These are phyloP conservation scores for Lachancea sp. DNA, from an alignment of 805 yeast species.

Conservation along the genomic window DNA sequence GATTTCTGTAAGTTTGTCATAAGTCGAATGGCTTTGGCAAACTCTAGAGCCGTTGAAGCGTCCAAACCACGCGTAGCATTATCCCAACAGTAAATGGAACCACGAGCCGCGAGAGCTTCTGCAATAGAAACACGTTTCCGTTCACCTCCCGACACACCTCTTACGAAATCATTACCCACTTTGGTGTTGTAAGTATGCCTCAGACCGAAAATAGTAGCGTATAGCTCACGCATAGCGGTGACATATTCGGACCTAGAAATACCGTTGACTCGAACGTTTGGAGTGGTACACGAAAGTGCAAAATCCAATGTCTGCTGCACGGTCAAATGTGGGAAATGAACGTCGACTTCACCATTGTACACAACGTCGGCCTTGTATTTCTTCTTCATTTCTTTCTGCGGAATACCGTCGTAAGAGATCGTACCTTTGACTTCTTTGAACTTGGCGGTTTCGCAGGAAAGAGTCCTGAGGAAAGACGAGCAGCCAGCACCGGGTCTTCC, in stretches of 20 bases:
- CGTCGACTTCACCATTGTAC: slow-evolving; percentile 58
- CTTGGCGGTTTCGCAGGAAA: slow-evolving; percentile 50
- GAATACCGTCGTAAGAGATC: slow-evolving; percentile 55
- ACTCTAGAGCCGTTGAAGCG: slow-evolving; percentile 68
- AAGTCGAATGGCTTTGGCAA: slow-evolving; percentile 51
- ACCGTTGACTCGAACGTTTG: slow-evolving; percentile 45
- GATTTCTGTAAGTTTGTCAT: slow-evolving; percentile 44
- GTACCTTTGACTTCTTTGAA: slow-evolving; percentile 46
- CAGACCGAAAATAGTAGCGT: slow-evolving; percentile 44
- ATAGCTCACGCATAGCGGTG: slow-evolving; percentile 34
- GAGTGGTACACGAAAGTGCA: slow-evolving; percentile 66
- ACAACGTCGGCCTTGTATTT: slow-evolving; percentile 50
- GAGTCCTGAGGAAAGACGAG: slow-evolving; percentile 58
- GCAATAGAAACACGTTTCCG: slow-evolving; percentile 70
- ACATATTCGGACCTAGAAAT: slow-evolving; percentile 45
- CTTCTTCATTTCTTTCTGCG: slow-evolving; percentile 52
- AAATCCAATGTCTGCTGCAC: slow-evolving; percentile 67
- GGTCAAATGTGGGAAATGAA: slow-evolving; percentile 70
- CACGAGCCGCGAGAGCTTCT: slow-evolving; percentile 56
- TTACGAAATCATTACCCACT: slow-evolving; percentile 50
- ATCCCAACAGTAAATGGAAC: slow-evolving; percentile 58
- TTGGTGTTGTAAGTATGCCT: slow-evolving; percentile 48
- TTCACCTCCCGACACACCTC: slow-evolving; percentile 74
- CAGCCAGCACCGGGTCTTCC: slow-evolving; percentile 82
- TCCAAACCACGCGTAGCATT: slow-evolving; percentile 76